Conservation (phyloP, 202 grass and related monocot genomes). For the Panicum virgatum region DNA sequence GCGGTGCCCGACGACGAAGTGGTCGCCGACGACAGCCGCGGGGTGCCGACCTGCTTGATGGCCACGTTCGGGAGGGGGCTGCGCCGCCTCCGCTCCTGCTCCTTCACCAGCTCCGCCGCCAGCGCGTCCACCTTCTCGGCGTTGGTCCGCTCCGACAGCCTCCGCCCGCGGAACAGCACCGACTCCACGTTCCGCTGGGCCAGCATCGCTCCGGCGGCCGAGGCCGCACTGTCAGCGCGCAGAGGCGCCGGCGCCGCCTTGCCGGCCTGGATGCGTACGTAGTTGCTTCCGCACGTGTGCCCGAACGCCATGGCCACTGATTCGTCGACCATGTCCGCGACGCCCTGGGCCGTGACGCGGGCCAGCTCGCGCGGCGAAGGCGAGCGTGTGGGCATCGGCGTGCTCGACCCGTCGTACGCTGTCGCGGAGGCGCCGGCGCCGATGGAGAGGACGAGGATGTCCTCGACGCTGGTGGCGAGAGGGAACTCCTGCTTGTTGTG, state of each 20-base stretch:
- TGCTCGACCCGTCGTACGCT: neutral
- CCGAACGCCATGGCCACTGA: constrained; percentile 63
- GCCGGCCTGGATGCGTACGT: constrained; percentile 52
- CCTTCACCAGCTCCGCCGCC: constrained; percentile 51
- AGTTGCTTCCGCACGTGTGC: constrained; percentile 35
- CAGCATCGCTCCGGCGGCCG: constrained; percentile 45
- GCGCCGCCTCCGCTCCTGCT: constrained; percentile 43
- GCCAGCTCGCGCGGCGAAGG: constrained; percentile 56
- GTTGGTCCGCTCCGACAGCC: constrained; percentile 55
- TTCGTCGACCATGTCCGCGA: constrained; percentile 75
- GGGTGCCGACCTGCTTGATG: constrained; percentile 52
- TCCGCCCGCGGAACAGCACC: constrained; percentile 45
- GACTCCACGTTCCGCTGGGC: constrained; percentile 66
- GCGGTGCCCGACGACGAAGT: constrained; percentile 34
- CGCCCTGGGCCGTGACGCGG: constrained; percentile 61
- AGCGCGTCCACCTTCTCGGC: constrained; percentile 55
- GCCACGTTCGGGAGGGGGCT: constrained; percentile 49
- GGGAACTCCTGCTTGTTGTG: constrained; percentile 84
- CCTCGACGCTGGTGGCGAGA: constrained; percentile 44
- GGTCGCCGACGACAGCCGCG: constrained; percentile 53
- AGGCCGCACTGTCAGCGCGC: neutral
- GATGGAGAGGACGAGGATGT: constrained; percentile 71
- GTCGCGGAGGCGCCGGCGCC: constrained; percentile 26
- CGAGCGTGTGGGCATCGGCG: constrained; percentile 29
- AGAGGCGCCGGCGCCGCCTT: neutral